Percentiles rank a stretch among this genome's conserved stretches.
These are phyloP conservation scores for Thalassiosira pacifica DNA, from an alignment of 352 stramenopile genomes.

Conservation along the genomic window DNA sequence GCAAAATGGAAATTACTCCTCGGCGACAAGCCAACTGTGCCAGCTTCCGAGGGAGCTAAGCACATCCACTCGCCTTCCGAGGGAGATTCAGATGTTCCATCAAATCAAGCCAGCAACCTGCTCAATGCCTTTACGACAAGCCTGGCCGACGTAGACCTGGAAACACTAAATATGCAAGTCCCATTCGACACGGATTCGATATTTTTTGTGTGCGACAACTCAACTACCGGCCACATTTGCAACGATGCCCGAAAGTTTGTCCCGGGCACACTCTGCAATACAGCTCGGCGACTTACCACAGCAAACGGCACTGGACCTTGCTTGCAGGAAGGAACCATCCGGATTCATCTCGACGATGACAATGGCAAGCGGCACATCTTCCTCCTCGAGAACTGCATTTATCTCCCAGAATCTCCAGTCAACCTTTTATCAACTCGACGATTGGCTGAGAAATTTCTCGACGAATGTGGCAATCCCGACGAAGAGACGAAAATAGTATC, in stretches of 20 bases:
- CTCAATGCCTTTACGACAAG: background rate
- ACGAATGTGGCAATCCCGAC: slow-evolving; percentile 8
- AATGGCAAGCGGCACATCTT: slow-evolving; percentile 6
- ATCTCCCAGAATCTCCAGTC: slow-evolving; percentile 26
- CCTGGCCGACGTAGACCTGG: background rate
- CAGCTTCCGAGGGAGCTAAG: too few relatives aligned
- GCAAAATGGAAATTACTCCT: too few relatives aligned
- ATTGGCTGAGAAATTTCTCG: slow-evolving; percentile 17
- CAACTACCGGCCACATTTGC: slow-evolving; percentile 18
- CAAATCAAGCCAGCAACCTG: too few relatives aligned
- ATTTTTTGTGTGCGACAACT: background rate
- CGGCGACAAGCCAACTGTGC: too few relatives aligned
- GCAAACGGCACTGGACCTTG: slow-evolving; percentile 17
- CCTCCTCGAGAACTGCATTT: slow-evolving; percentile 19
- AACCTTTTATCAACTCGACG: slow-evolving; percentile 23
- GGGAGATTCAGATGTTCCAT: too few relatives aligned
- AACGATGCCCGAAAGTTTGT: slow-evolving; percentile 6
- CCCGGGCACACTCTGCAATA: slow-evolving; percentile 1
- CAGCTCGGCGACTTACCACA: slow-evolving; percentile 1
- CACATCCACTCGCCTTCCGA: too few relatives aligned
- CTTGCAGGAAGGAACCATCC: slow-evolving; percentile 14
- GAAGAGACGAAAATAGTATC: background rate
- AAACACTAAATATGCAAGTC: background rate
- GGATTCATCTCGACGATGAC: slow-evolving; percentile 9
- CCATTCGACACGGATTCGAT: slow-evolving; percentile 16